These are phyloP conservation scores for Gossypium aridum DNA, from an alignment of 441 rosid genomes.

Conservation along the genomic window DNA sequence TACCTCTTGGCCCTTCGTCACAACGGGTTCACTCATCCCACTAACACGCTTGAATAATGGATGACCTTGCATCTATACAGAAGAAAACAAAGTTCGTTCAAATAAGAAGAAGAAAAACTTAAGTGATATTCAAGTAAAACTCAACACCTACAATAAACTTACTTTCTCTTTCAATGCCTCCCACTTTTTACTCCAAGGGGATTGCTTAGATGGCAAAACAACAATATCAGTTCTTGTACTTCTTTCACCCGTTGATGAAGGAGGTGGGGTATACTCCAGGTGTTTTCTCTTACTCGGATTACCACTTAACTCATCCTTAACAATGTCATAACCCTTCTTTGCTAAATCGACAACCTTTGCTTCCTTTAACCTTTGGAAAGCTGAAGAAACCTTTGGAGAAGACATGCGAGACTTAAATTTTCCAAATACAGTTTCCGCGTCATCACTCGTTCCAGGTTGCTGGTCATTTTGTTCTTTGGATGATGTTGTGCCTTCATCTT, in stretches of 20 bases:
- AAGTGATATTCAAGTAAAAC: not conserved
- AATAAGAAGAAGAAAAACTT: not conserved
- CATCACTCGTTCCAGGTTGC: conserved; percentile 35
- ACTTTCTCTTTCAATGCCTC: conserved; percentile 65
- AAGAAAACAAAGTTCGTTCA: conserved; percentile 1
- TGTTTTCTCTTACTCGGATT: conserved; percentile 52
- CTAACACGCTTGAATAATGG: conserved; percentile 60
- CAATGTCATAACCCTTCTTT: conserved; percentile 79
- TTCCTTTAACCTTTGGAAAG: conserved; percentile 60
- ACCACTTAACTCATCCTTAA: conserved; percentile 78
- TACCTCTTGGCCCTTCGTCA: conserved; percentile 89
- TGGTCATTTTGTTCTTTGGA: conserved; percentile 38
- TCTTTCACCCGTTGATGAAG: conserved; percentile 57
- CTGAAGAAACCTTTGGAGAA: conserved; percentile 55
- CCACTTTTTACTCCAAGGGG: conserved; percentile 76
- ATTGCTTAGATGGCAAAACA: conserved; percentile 51
- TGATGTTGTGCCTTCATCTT: conserved; percentile 34
- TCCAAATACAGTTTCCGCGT: conserved; percentile 50
- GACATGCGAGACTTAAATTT: conserved; percentile 58
- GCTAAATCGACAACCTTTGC: conserved; percentile 64
- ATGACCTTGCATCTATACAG: conserved; percentile 59
- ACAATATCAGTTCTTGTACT: conserved; percentile 79
- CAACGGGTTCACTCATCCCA: conserved; percentile 80
- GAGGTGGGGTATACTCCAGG: conserved; percentile 40
- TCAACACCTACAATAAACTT: conserved; percentile 1